Percentiles rank a stretch among this genome's conserved stretches.
phyloP scores from a whole-genome alignment of 257 asterid genomes.

The Solanum pinnatisectum region DNA sequence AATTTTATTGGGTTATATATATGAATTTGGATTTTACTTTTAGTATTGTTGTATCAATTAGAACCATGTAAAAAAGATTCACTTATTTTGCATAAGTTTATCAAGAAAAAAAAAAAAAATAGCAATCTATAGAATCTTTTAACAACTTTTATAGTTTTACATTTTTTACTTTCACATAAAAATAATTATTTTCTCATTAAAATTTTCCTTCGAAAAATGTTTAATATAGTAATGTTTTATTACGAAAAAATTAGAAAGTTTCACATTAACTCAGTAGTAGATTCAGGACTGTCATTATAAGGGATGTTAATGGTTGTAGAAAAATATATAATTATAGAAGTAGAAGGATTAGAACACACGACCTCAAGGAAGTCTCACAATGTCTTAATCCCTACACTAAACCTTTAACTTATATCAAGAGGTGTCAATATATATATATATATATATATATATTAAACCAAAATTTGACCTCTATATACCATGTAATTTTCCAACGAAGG shows the following conservation, averaged over 20 bases:
- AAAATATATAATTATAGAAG: too few species aligned
- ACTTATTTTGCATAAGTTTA: not conserved
- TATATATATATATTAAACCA: too few species aligned
- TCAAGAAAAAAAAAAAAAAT: not conserved
- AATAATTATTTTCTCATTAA: not conserved
- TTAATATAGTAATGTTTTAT: not conserved
- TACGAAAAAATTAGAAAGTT: not conserved
- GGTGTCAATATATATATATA: too few species aligned
- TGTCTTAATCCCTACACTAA: too few species aligned
- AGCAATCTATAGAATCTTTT: not conserved
- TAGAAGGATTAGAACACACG: too few species aligned
- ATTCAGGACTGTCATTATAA: too few species aligned
- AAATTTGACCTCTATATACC: too few species aligned
- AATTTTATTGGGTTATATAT: not conserved
- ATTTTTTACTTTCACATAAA: not conserved
- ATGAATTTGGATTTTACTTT: not conserved
- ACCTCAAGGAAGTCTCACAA: too few species aligned
- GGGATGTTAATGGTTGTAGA: too few species aligned
- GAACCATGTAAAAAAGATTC: not conserved
- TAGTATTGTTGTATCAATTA: not conserved
- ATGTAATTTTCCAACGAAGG: too few species aligned
- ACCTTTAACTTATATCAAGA: too few species aligned
- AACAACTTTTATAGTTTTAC: not conserved
- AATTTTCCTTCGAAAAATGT: accelerated
- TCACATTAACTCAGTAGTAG: too few species aligned